phyloP scores from a whole-genome alignment of 2,329 filamentous ascomycete species.

The Talaromyces sp. region DNA sequence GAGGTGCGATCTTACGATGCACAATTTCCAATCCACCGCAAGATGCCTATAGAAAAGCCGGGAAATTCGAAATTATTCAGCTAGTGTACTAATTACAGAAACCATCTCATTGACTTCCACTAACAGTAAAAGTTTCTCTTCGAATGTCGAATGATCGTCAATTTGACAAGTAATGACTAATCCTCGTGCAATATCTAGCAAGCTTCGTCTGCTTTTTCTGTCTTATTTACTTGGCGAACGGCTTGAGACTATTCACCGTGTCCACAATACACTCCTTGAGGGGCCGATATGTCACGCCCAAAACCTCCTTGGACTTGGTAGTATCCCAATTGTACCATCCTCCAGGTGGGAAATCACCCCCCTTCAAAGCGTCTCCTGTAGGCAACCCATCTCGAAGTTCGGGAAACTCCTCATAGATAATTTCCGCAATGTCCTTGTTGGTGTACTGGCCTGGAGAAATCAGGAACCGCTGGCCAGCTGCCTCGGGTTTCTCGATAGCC shows the following conservation, averaged over 20 bases:
- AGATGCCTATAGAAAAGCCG: no score
- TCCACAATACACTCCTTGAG: conserved; percentile 40
- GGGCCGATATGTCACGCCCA: conserved; percentile 40
- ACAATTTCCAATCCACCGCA: no score
- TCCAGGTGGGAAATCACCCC: conserved; percentile 22
- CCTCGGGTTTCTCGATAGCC: conserved; percentile 38
- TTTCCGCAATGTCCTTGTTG: conserved; percentile 37
- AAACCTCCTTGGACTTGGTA: conserved; percentile 38
- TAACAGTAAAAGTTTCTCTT: not conserved
- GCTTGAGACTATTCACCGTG: conserved; percentile 31
- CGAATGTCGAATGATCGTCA: not conserved
- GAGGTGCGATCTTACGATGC: no score
- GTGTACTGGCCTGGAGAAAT: conserved; percentile 35
- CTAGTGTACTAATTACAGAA: no score
- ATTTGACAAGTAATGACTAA: not conserved
- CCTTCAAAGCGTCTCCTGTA: conserved; percentile 27
- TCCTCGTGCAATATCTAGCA: no score
- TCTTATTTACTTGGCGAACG: conserved; percentile 12
- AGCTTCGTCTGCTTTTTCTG: not conserved
- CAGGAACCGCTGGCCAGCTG: conserved; percentile 40
- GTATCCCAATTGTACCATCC: conserved; percentile 40
- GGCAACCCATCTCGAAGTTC: conserved; percentile 35
- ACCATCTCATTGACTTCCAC: not conserved
- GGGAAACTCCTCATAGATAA: conserved; percentile 37
- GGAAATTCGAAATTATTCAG: no score